Base-by-base conservation (phyloP, 2,329 filamentous ascomycete genomes). In the Pyrenophora seminiperda region DNA sequence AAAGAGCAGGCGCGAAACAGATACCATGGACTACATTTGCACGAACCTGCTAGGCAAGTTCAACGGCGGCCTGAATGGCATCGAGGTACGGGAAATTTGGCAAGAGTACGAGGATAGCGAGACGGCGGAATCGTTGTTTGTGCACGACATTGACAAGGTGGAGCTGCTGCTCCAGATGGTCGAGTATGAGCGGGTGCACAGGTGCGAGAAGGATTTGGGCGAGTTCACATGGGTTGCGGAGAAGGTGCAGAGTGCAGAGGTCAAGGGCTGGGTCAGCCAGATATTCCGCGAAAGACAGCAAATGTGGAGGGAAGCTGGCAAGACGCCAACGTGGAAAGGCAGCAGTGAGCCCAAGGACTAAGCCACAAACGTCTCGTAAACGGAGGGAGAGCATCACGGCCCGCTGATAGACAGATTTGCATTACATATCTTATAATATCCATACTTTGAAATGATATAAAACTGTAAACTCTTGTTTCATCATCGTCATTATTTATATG, bases 81-180 rank as follows among this genome's bases (percentile, higher is more conserved):
- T 81, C 45, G 86, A 92, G 43, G 87, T 99, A 20, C 81, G 87
- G 50, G 83, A 81, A 7, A 81, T 97, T 41, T 99, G 94, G 90
- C 87, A 95, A 67, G 94, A 99, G 74, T 99, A 99, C 69, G 94
- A 99, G 74, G 90, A 94, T 63, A 86, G 85, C 14, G 67, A 87
- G 76, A 97, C 94, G 7, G 76, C 87, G 11, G 93, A 99, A 71
- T 90, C 88, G 61, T 81, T 86, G 54, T 97, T 93, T 58, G 94
- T 99, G 34, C 94, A 99, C 72, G 94, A 99, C 72, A 84, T 99
- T 51, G 94, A 99, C 76, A 97, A 97, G 85, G 86, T 99, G 73
- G 94, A 99, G 77, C 78, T 99, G 59, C 76, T 99, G 54, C 77
- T 96, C 67, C 94, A 99, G 78, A 97, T 97, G 89, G 79, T 96